Conservation (phyloP, 2,329 filamentous ascomycete species). For the Cytospora leucostoma region DNA sequence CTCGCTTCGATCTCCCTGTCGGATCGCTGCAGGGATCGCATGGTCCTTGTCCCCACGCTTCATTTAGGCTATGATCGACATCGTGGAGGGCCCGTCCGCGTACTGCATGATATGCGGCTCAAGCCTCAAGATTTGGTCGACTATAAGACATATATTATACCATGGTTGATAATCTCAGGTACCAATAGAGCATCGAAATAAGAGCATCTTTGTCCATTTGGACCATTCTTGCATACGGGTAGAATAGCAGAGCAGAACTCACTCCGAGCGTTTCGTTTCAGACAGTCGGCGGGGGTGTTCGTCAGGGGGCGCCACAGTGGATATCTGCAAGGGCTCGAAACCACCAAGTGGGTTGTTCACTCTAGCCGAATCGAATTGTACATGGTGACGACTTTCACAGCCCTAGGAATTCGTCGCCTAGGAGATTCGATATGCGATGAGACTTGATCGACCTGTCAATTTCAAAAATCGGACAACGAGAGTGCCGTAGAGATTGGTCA, state of each 20-base stretch:
- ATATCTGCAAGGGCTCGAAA: conserved; percentile 14
- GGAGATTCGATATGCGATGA: not conserved
- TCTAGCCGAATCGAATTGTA: not conserved
- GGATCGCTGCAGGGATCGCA: conserved; percentile 1
- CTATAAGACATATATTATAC: not conserved
- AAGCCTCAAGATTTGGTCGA: not conserved
- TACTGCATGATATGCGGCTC: not conserved
- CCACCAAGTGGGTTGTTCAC: conserved; percentile 11
- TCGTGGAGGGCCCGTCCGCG: not conserved
- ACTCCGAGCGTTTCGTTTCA: not conserved
- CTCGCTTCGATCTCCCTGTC: conserved; percentile 6
- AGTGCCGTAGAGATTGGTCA: too few relatives aligned
- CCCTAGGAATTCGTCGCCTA: not conserved
- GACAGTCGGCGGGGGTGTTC: conserved; percentile 1
- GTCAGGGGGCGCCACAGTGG: conserved; percentile 17
- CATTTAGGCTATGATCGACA: conserved; percentile 6
- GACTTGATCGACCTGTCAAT: not conserved
- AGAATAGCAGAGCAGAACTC: not conserved
- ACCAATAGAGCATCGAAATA: too few relatives aligned
- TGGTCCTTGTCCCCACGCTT: conserved; percentile 11
- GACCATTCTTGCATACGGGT: too few relatives aligned
- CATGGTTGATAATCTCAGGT: not conserved
- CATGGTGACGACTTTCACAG: not conserved
- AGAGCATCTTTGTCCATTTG: too few relatives aligned
- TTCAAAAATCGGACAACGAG: not conserved